Base-by-base conservation (phyloP, 2,329 filamentous ascomycete species). In the Paraconiothyrium sp. region DNA sequence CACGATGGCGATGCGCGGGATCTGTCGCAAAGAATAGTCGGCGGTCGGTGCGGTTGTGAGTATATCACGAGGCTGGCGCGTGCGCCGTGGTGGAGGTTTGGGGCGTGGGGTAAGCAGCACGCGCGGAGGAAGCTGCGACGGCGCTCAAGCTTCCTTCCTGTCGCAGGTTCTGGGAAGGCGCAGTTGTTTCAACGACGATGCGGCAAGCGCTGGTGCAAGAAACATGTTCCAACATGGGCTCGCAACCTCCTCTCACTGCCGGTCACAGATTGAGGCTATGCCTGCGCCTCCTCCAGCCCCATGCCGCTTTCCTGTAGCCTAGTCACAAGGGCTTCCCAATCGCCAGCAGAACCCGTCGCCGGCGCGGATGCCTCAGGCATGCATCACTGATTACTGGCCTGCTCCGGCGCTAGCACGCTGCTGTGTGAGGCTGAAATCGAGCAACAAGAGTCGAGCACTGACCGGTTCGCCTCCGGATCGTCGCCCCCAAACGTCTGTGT, bases 21-120 rank as follows among this genome's bases (percentile, higher is more conserved):
- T 54, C 54, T 39, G 62, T 62, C 58, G 65, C 57, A 60, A 54
- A 39, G 51, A 34, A 58, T 62, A 32, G 56, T 44, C 56, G 49
- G 48, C 41, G 52, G 48, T 61, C 14, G 56, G 44, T 57, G 62
- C 44, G 60, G 60, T 8, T 63, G 58, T 62, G 60, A 52, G 57
- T 58, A 63, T 69, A 59, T 63, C 62, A 70, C 57, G 63, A 73
- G 71, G 59, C 71, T 71, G 70, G 72, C 60, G 66, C 67, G 65
- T 67, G 65, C 65, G 65, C 57, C 57, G 49, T 59, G 50, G 56
- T 44, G 14, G 51, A 37, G 39, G 39, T 46, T 13, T 44, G 39
- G 39, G 44, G 16, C 47, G 50, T 52, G 47, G 49, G 52, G 59
- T 54, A 48, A 54, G 50, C 56, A 54, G 62, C 37, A 60, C 58